Evolutionary conservation across 2,329 filamentous ascomycete genomes (phyloP).

Genomic region (Phyllosticta paracitricarpa): DNA sequence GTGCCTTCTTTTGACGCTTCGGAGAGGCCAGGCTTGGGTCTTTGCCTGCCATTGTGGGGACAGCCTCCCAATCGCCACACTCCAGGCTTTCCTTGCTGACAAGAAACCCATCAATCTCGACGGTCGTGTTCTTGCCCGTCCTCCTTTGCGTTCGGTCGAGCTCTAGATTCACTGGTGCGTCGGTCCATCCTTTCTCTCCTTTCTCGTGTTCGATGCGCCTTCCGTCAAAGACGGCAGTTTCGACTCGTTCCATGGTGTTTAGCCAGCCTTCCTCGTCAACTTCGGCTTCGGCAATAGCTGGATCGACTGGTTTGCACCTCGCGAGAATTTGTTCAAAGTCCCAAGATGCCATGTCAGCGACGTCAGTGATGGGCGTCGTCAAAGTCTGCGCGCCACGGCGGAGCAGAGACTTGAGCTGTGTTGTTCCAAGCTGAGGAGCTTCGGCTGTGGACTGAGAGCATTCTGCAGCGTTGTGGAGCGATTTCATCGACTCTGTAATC

Average conservation of each 20-base stretch:
- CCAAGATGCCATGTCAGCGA: slow-evolving; percentile 49
- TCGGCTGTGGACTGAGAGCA: slow-evolving; percentile 22
- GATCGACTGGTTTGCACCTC: slow-evolving; percentile 41
- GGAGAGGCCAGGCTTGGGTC: slow-evolving; percentile 41
- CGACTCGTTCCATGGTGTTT: slow-evolving; percentile 45
- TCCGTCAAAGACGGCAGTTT: slow-evolving; percentile 48
- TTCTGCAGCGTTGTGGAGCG: slow-evolving; percentile 32
- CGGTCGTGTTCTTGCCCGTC: slow-evolving; percentile 47
- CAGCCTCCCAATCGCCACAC: slow-evolving; percentile 47
- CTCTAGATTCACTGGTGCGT: not conserved
- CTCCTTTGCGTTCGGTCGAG: slow-evolving; percentile 40
- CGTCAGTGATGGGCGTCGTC: slow-evolving; percentile 42
- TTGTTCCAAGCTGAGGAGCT: slow-evolving; percentile 42
- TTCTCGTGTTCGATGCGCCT: slow-evolving; percentile 35
- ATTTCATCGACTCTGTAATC: slow-evolving; percentile 49
- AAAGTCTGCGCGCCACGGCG: slow-evolving; percentile 46
- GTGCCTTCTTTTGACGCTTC: slow-evolving; percentile 38
- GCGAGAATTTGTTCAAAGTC: slow-evolving; percentile 44
- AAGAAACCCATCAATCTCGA: slow-evolving; percentile 46
- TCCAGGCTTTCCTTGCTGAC: slow-evolving; percentile 47
- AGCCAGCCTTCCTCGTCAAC: slow-evolving; percentile 48
- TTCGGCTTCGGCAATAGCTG: slow-evolving; percentile 24
- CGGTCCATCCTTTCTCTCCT: slow-evolving; percentile 18
- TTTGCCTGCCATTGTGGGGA: slow-evolving; percentile 47
- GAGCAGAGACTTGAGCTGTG: slow-evolving; percentile 44